Evolutionary conservation across 306 rosid species (phyloP).

Genomic region (Inga oerstediana): DNA sequence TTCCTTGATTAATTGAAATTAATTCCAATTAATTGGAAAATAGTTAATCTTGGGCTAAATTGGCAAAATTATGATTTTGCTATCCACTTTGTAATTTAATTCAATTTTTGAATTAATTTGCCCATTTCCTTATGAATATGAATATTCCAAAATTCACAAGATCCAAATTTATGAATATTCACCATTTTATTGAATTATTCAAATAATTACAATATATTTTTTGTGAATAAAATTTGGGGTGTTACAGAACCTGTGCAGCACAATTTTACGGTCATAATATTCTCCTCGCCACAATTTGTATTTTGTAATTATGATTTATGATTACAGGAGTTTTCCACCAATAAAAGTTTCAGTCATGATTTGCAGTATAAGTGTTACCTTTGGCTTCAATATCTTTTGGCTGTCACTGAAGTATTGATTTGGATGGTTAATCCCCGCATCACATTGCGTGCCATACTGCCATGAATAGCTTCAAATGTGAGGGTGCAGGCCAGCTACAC

Average conservation of each 20-base stretch:
- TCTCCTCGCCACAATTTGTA: conserved; percentile 18
- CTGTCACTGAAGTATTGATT: conserved; percentile 93
- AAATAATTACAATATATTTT: no score
- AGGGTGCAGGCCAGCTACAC: conserved; percentile 91
- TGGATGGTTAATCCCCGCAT: conserved; percentile 96
- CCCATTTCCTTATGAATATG: no score
- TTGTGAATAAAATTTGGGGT: no score
- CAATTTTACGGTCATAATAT: background rate
- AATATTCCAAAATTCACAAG: no score
- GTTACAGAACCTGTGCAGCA: conserved; percentile 12
- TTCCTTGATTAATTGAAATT: no score
- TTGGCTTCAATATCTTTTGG: conserved; percentile 56
- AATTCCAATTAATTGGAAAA: no score
- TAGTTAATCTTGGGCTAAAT: no score
- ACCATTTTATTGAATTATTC: no score
- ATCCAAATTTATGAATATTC: no score
- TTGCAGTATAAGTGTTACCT: conserved; percentile 51
- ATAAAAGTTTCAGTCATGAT: conserved; percentile 1
- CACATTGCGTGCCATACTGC: conserved; percentile 45
- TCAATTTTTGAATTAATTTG: no score
- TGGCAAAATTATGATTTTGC: no score
- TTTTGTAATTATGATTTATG: conserved; percentile 15
- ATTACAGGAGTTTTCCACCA: conserved; percentile 3
- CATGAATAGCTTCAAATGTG: conserved; percentile 89
- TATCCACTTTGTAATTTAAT: no score